Conservation (phyloP, 495 filamentous ascomycete species). For the Cercophora scortea region DNA sequence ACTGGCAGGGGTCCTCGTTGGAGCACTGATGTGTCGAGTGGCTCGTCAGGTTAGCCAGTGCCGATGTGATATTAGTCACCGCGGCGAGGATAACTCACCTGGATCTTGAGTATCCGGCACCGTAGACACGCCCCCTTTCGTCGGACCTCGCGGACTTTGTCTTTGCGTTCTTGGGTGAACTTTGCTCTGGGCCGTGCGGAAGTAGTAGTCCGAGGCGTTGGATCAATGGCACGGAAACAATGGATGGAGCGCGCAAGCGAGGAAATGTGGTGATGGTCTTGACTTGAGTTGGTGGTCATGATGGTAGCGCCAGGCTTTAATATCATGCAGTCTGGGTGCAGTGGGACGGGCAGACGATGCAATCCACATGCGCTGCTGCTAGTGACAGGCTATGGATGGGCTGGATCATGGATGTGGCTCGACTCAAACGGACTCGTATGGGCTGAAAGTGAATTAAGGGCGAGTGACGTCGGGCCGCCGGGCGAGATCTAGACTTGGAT, state of each 20-base stretch:
- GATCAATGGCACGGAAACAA: constrained; percentile 8
- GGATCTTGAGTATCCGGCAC: constrained; percentile 63
- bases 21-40: constrained; percentile 14
- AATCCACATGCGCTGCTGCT: not conserved
- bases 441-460: no score
- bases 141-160: constrained; percentile 59
- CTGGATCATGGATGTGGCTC: not conserved
- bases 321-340: not conserved
- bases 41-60: not conserved
- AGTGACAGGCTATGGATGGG: not conserved
- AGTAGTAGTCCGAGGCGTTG: not conserved
- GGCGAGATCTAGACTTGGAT: not conserved
- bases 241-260: constrained; percentile 14
- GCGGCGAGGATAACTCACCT: constrained; percentile 9
- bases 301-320: not conserved
- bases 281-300: not conserved
- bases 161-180: constrained; percentile 49
- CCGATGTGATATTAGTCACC: not conserved
- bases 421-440: no score
- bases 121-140: constrained; percentile 66
- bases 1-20: constrained; percentile 15
- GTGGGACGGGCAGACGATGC: no score
- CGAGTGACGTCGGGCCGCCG: not conserved
- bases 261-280: not conserved
- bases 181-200: constrained; percentile 33